phyloP scores from a whole-genome alignment of 208 protist species.

The Wallacemonas sp. region DNA sequence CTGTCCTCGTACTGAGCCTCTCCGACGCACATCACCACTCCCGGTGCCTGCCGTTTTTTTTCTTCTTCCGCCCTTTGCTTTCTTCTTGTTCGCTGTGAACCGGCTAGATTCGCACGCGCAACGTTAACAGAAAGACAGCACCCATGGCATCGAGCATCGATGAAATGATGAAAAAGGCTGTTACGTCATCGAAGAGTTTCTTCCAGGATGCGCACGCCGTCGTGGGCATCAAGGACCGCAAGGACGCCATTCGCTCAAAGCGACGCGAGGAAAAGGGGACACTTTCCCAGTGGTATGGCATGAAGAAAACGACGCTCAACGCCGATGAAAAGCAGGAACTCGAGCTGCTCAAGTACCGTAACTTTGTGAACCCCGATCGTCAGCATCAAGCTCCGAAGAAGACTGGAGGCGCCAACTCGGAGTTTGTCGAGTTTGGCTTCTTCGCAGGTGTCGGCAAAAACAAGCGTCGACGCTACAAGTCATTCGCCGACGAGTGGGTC shows the following conservation, averaged over 20 bases:
- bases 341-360: conserved; percentile 87
- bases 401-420: conserved; percentile 35
- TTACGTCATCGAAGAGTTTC: conserved; percentile 67
- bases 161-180: conserved; percentile 87
- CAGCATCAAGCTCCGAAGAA: conserved; percentile 86
- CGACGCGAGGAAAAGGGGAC: conserved; percentile 73
- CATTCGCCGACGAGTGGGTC: conserved; percentile 90
- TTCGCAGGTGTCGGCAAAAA: conserved; percentile 77
- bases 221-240: conserved; percentile 68
- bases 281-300: conserved; percentile 88
- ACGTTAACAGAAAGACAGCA: too few species aligned
- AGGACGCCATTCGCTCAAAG: conserved; percentile 67
- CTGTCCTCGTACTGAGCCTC: too few species aligned
- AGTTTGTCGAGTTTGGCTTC: conserved; percentile 91
- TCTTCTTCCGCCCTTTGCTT: not conserved
- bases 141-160: conserved; percentile 46
- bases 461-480: conserved; percentile 76
- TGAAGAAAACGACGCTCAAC: conserved; percentile 66
- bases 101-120: too few species aligned
- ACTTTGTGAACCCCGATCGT: conserved; percentile 79
- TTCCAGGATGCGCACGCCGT: conserved; percentile 65
- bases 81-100: not conserved
- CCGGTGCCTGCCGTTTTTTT: not conserved
- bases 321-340: conserved; percentile 71
- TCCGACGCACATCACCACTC: too few species aligned